A percentile compares a stretch with the other conserved stretches of the same genome.
These are phyloP conservation scores for Pontederia paniculata DNA, from an alignment of 176 grass and related monocot genomes.

Conservation along the genomic window DNA sequence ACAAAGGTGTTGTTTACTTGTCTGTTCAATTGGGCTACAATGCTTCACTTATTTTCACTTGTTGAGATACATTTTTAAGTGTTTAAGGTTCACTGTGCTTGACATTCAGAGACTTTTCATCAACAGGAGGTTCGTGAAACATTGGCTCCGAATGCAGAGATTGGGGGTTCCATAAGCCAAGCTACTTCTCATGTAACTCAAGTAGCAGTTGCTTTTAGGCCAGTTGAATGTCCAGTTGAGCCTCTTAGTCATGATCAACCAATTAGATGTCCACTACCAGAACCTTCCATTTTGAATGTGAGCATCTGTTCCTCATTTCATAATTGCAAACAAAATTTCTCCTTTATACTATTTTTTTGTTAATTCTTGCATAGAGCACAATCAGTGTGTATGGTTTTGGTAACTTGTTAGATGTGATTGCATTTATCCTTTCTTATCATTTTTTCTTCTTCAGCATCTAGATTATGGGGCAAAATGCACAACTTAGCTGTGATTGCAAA, in stretches of 20 bases:
- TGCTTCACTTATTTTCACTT: too few species aligned
- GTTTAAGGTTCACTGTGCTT: neutral
- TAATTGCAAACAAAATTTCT: neutral
- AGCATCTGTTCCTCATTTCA: slow-evolving; percentile 2
- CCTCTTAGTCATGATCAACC: slow-evolving; percentile 78
- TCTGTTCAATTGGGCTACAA: too few species aligned
- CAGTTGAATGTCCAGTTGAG: slow-evolving; percentile 76
- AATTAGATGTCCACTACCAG: slow-evolving; percentile 76
- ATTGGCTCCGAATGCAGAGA: slow-evolving; percentile 28
- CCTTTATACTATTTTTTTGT: neutral
- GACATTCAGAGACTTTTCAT: neutral
- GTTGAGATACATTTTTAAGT: too few species aligned
- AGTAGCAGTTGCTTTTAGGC: slow-evolving; percentile 58
- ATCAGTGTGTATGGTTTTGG: too few species aligned
- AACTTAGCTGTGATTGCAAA: too few species aligned
- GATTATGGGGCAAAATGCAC: too few species aligned
- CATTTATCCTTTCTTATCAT: neutral
- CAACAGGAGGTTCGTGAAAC: slow-evolving; percentile 53
- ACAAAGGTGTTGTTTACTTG: too few species aligned
- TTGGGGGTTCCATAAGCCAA: slow-evolving; percentile 23
- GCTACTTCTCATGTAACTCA: slow-evolving; percentile 46
- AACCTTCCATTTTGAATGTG: slow-evolving; percentile 93
- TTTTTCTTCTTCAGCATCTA: too few species aligned
- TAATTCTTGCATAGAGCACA: neutral
- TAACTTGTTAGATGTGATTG: neutral